Conservation (phyloP, 441 rosid genomes). For the Manihot esculenta region DNA sequence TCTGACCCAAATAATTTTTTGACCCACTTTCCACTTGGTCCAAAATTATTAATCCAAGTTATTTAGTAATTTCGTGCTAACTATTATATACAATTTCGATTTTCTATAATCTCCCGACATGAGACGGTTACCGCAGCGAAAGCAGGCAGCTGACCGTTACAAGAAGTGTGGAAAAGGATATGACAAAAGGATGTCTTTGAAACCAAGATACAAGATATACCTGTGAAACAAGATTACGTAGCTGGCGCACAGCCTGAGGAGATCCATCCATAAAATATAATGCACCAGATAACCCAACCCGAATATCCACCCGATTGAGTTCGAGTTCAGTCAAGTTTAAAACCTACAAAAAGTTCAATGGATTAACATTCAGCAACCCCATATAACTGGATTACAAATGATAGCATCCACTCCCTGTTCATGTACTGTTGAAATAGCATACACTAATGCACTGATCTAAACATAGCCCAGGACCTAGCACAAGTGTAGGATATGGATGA, state of each 20-base stretch:
- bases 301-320: slow-evolving; percentile 85
- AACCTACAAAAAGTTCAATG: slow-evolving; percentile 48
- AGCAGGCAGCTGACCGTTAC: no score
- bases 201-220: slow-evolving; percentile 41
- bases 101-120: no score
- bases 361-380: background rate
- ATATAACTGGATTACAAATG: background rate
- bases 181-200: slow-evolving; percentile 2
- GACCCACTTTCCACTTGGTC: no score
- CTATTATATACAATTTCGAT: no score
- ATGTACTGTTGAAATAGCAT: background rate
- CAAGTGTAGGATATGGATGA: background rate
- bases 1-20: no score
- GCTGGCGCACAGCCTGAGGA: slow-evolving; percentile 93
- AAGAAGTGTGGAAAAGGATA: no score
- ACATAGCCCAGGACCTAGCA: background rate
- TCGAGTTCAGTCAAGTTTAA: slow-evolving; percentile 93
- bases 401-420: background rate
- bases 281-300: slow-evolving; percentile 94
- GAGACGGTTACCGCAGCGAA: no score
- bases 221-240: slow-evolving; percentile 94
- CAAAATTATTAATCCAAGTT: no score
- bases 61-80: no score
- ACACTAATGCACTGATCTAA: background rate
- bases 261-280: slow-evolving; percentile 96